Conservation (phyloP, 176 grass and related monocot species). For the Bonia amplexicaulis region DNA sequence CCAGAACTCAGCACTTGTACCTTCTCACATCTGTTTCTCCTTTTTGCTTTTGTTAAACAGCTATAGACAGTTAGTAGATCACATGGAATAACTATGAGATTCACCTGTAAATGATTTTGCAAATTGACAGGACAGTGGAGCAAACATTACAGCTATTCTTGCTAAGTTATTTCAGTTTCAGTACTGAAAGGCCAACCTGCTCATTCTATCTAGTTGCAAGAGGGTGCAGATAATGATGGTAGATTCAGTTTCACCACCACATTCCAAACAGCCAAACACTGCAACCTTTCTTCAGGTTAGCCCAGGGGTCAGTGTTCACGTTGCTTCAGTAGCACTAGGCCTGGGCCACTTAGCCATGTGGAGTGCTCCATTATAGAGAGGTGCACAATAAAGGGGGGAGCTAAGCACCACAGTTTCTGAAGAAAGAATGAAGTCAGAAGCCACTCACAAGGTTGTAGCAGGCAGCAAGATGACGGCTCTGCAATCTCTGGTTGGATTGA, state of each 20-base stretch:
- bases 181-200: background rate
- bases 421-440: conserved; percentile 15
- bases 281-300: conserved; percentile 6
- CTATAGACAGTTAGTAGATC: background rate
- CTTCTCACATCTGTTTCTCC: background rate
- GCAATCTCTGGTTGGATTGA: conserved; percentile 34
- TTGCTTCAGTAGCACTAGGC: background rate
- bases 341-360: background rate
- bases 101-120: background rate
- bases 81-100: background rate
- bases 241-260: background rate
- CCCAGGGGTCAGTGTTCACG: conserved; percentile 29
- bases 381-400: conserved; percentile 13
- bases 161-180: background rate
- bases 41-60: background rate
- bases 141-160: background rate
- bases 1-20: background rate
- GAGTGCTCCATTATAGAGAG: background rate
- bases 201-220: background rate
- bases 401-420: background rate
- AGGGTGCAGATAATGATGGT: background rate
- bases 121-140: background rate
- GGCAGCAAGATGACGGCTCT: conserved; percentile 31
- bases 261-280: background rate
- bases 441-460: background rate